Base-by-base conservation (phyloP, 1,139 yeast species). In the Yamadazyma friedrichii region DNA sequence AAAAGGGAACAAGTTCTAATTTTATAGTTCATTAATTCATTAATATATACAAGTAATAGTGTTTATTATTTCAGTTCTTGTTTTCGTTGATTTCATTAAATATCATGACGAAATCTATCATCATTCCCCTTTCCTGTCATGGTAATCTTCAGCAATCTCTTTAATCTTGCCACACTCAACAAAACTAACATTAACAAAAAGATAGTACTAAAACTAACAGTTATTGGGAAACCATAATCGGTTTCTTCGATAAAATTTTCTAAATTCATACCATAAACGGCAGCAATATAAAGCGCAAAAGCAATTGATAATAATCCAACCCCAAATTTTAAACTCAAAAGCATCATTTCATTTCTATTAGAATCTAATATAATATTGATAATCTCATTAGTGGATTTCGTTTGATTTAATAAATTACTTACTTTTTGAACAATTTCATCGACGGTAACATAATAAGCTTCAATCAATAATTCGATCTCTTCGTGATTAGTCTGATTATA, bases 211-310 rank as follows among this genome's bases (percentile, higher is more conserved):
- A 58, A 35, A 1, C 50, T 50, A 3, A 67, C 61, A 2, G 70
- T 62, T 3, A 56, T 39, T 42, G 68, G 72, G 47, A 72, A 68
- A 3, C 77, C 78, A 67, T 68, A 63, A 17, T 69, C 64, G 1
- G 87, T 74, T 29, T 89, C 95, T 59, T 93, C 98, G 8, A 91
- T 81, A 55, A 82, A 88, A 58, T 91, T 93, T 54, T 87, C 88
- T 57, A 93, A 68, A 60, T 93, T 93, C 98, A 93, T 71, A 16
- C 78, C 78, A 47, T 70, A 72, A 30, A 70, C 51, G 0, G 77
- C 72, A 2, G 74, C 67, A 12, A 69, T 49, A 46, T 67, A 72
- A 39, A 72, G 49, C 2, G 67, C 64, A 27, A 62, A 47, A 6
- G 73, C 75, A 63, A 70, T 60, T 3, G 76, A 64, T 24, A 72